These are phyloP conservation scores for Oryza nivara DNA, from an alignment of 176 grass and related monocot species.

Conservation along the genomic window DNA sequence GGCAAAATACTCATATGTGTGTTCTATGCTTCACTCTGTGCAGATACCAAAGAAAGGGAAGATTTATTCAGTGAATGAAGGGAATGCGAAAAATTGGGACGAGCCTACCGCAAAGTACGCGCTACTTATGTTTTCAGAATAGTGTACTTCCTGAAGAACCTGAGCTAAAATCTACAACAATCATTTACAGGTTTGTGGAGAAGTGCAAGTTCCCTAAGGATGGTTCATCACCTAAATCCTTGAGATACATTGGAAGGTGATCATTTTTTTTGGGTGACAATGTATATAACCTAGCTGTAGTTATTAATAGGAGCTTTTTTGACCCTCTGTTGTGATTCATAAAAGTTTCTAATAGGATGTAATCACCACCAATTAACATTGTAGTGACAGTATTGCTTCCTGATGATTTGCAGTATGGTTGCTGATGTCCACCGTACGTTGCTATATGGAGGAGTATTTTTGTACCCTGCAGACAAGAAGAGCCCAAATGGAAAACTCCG, in stretches of 20 bases:
- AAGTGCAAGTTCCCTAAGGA: conserved; percentile 91
- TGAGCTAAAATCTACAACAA: conserved; percentile 16
- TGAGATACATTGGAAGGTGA: conserved; percentile 98
- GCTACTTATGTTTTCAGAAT: neutral
- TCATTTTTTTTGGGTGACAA: neutral
- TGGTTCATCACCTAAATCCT: conserved; percentile 76
- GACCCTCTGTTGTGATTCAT: neutral
- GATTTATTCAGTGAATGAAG: conserved; percentile 98
- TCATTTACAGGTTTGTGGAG: conserved; percentile 70
- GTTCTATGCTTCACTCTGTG: conserved; percentile 11
- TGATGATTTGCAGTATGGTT: conserved; percentile 83
- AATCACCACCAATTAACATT: neutral
- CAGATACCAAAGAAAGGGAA: conserved; percentile 92
- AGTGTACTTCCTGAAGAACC: neutral
- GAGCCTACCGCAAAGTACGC: conserved; percentile 76
- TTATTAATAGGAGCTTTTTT: neutral
- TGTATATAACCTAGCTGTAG: neutral
- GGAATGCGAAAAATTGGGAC: conserved; percentile 97
- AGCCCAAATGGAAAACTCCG: conserved; percentile 86
- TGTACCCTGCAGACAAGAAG: conserved; percentile 98
- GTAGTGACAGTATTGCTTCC: neutral
- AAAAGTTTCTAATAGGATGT: neutral
- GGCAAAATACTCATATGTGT: neutral
- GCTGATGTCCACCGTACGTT: conserved; percentile 96
- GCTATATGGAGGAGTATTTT: conserved; percentile 91